Evolutionary conservation across 1,139 yeast genomes (phyloP), one percentile per base, ranked within the genome.

Genomic region (Meyerozyma athensensis): DNA sequence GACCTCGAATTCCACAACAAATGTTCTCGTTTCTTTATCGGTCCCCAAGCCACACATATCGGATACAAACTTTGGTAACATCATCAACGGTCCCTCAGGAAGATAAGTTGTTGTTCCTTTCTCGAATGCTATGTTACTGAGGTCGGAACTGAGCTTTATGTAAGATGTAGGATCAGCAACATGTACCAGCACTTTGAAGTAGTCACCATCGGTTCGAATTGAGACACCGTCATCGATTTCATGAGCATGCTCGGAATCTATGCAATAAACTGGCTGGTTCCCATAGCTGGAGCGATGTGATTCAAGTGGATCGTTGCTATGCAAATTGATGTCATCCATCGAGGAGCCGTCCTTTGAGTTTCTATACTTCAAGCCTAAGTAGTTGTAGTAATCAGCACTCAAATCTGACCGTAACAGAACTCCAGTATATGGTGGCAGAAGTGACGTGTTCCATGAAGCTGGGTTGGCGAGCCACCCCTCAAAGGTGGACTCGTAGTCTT

Each of bases 181-280:
- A 58, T 86, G 96, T 6, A 87, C 70, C 23, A 82, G 74, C 5
- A 90, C 52, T 2, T 63, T 61, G 48, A 65, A 74, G 4, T 54
- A 51, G 1, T 59, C 58, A 0, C 58, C 60, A 2, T 51, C 54
- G 20, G 54, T 55, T 28, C 65, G 65, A 14, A 92, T 62, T 0
- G 96, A 79, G 19, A 92, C 71, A 34, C 97, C 98, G 58, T 92
- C 98, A 58, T 92, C 98, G 43, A 92, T 85, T 58, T 92, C 98
- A 49, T 84, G 83, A 0, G 97, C 96, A 32, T 72, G 72, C 9
- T 69, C 77, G 3, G 83, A 74, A 59, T 92, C 98, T 42, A 92
- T 89, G 59, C 97, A 89, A 54, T 81, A 92, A 1, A 90, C 80
- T 0, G 81, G 75, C 26, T 72, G 59, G 9, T 63, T 53, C 0